Evolutionary conservation across 345 rosid genomes (phyloP), one percentile per base, ranked within the genome.

Genomic region (Arabidopsis suecica): DNA sequence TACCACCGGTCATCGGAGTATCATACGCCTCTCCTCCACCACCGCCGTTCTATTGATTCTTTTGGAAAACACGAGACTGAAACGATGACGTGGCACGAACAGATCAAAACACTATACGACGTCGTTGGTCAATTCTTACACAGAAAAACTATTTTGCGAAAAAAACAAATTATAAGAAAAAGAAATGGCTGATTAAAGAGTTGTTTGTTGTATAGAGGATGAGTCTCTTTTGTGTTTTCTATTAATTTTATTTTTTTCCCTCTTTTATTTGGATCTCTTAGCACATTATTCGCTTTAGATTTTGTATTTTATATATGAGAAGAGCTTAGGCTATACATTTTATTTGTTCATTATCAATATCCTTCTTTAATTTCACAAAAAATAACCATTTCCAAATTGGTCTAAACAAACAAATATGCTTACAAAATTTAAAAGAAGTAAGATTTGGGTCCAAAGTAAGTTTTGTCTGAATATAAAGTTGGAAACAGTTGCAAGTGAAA

Each of bases 21-120:
- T 81, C 96, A 61, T 93, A 93, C 40, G 94, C 96, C 32, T 93
- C 98, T 9, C 97, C 98, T 61, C 98, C 98, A 16, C 98, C 97
- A 42, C 98, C 98, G 14, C 93, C 92, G 69, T 89, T 83, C 80
- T 93, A 93, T 84, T 93, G 88, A 93, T 91, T 93, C 88, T 84
- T 91, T 89, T 77, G 28, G 60, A 44, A 57, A 57, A 58, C 60
- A 41, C 23, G 23, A n/a, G 10, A 53, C 45, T 11, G 30, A 55
- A 55, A 64, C 40, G 40, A 25, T 42, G 64, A 16, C 56, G 55
- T 55, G 33, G 33, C 70, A 62, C 2, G 42, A 38, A 62, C 30
- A 62, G 8, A 62, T 25, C n/a, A 3, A 28, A 45, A 28, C 63
- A 13, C 6, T 13, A 63, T 32, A 53, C 47, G 47, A 3, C 56